phyloP scores from a whole-genome alignment of 2,329 filamentous ascomycete genomes.

The Colletotrichum sp. region DNA sequence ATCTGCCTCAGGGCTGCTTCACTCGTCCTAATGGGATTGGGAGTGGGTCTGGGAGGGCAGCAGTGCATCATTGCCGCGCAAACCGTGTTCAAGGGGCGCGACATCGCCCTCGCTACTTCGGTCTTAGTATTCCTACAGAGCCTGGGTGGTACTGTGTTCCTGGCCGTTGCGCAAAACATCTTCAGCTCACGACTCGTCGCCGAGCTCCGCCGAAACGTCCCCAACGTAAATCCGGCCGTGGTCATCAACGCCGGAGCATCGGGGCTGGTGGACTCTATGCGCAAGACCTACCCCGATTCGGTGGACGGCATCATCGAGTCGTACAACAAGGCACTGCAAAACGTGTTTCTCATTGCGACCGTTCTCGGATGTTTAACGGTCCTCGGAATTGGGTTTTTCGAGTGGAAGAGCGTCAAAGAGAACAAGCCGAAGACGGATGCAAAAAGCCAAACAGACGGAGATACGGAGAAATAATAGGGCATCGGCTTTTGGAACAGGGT shows the following conservation, averaged over 20 bases:
- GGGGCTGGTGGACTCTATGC: neutral
- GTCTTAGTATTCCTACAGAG: constrained; percentile 7
- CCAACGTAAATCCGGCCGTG: neutral
- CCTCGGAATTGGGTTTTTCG: constrained; percentile 2
- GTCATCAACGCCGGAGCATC: constrained; percentile 11
- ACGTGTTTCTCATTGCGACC: constrained; percentile 54
- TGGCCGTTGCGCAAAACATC: constrained; percentile 10
- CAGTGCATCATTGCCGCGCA: constrained; percentile 13
- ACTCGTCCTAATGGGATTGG: neutral
- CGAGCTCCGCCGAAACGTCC: constrained; percentile 5
- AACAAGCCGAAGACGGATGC: neutral
- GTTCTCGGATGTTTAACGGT: neutral
- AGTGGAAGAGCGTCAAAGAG: constrained; percentile 18
- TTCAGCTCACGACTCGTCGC: constrained; percentile 2
- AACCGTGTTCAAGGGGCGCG: constrained; percentile 5
- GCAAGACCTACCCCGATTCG: neutral
- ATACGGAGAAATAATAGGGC: neutral
- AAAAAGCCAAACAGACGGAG: neutral
- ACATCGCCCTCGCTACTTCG: constrained; percentile 14
- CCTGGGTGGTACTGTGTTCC: constrained; percentile 3
- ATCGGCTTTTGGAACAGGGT: neutral
- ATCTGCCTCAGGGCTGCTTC: neutral
- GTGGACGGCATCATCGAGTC: constrained; percentile 47
- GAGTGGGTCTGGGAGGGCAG: neutral
- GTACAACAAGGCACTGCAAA: constrained; percentile 52